Evolutionary conservation across 768 basidiomycete species (phyloP).

Genomic region (Tylopilus vinaceipallidus): DNA sequence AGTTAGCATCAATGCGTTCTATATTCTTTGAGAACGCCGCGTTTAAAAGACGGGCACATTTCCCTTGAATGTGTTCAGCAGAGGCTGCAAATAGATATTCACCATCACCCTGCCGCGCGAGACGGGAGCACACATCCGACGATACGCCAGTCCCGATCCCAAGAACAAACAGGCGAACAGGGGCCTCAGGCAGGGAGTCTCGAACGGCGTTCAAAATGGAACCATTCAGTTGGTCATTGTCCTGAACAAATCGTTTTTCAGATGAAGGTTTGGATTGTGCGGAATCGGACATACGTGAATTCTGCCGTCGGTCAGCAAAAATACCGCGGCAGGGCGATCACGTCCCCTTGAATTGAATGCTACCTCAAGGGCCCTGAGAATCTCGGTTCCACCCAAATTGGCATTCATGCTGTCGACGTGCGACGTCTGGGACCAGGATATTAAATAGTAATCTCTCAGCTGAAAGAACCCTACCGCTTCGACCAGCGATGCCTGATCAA

Average conservation of each 20-base stretch:
- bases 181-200: slow-evolving; percentile 27
- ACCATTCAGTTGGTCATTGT: too few relatives aligned
- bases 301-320: slow-evolving; percentile 60
- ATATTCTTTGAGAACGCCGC: slow-evolving; percentile 50
- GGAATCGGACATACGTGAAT: slow-evolving; percentile 30
- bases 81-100: slow-evolving; percentile 44
- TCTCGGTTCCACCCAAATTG: slow-evolving; percentile 52
- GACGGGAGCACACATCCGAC: slow-evolving; percentile 48
- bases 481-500: slow-evolving; percentile 30
- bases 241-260: too few relatives aligned
- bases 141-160: slow-evolving; percentile 55
- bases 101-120: slow-evolving; percentile 55
- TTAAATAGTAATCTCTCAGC: slow-evolving; percentile 6
- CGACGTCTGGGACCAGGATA: slow-evolving; percentile 29
- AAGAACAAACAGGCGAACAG: slow-evolving; percentile 53
- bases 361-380: slow-evolving; percentile 37
- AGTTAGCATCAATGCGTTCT: slow-evolving; percentile 47
- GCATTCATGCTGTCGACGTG: slow-evolving; percentile 43
- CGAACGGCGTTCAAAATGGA: slow-evolving; percentile 33
- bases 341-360: slow-evolving; percentile 38
- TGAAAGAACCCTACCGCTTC: slow-evolving; percentile 36
- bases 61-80: slow-evolving; percentile 45
- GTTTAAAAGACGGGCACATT: slow-evolving; percentile 48
- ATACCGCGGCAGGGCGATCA: slow-evolving; percentile 45
- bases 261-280: too few relatives aligned